Conservation (phyloP, 129 eudicot genomes). For the Lonicera japonica region DNA sequence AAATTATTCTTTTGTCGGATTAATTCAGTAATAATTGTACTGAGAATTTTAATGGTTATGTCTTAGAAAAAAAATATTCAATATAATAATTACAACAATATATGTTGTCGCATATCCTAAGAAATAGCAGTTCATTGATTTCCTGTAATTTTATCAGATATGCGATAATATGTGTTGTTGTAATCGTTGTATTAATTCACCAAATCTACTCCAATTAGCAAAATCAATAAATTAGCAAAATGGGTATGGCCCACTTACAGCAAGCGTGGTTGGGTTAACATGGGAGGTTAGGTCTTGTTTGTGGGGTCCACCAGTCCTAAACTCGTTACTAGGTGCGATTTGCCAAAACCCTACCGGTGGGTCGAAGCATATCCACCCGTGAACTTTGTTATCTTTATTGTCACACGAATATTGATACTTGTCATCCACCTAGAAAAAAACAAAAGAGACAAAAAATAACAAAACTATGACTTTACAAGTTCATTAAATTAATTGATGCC, state of each 20-base stretch:
- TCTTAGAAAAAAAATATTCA: no score
- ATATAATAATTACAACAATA: no score
- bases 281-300: slow-evolving; percentile 77
- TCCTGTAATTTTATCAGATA: no score
- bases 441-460: slow-evolving; percentile 2
- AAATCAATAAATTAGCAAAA: no score
- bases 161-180: no score
- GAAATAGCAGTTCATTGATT: no score
- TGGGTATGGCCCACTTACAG: slow-evolving; percentile 38
- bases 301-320: slow-evolving; percentile 67
- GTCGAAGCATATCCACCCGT: slow-evolving; percentile 61
- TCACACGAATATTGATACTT: slow-evolving; percentile 71
- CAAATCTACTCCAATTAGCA: no score
- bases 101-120: no score
- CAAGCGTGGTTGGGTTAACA: slow-evolving; percentile 63
- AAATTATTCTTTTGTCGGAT: no score
- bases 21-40: no score
- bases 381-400: slow-evolving; percentile 51
- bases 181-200: no score
- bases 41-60: no score
- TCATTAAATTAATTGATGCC: background rate
- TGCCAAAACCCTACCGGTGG: slow-evolving; percentile 72
- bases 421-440: slow-evolving; percentile 61
- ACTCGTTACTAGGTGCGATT: slow-evolving; percentile 70
- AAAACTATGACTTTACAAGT: background rate